These are phyloP conservation scores for Alternaria ventricosa DNA, from an alignment of 2,329 filamentous ascomycete genomes.

Conservation along the genomic window DNA sequence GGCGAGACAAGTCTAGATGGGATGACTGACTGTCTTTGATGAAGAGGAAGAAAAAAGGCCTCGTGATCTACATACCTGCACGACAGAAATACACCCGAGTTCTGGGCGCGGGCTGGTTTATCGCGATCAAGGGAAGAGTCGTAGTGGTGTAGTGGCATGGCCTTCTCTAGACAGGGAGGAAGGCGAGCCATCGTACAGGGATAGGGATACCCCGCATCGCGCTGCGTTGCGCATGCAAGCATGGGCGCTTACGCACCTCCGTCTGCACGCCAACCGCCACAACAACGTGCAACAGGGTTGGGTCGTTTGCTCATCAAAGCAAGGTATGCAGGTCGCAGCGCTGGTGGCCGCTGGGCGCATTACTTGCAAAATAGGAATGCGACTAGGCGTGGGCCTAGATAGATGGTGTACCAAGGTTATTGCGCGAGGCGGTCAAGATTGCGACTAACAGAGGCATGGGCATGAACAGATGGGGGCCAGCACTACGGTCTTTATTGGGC, in stretches of 20 bases:
- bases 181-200: background rate
- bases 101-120: background rate
- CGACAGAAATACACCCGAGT: background rate
- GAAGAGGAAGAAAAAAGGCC: background rate
- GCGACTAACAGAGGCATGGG: background rate
- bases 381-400: background rate
- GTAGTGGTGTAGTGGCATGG: background rate
- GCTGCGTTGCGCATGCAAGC: constrained; percentile 1
- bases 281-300: constrained; percentile 15
- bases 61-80: background rate
- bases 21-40: background rate
- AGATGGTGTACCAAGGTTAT: background rate
- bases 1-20: background rate
- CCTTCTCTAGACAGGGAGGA: background rate
- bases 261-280: background rate
- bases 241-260: constrained; percentile 14
- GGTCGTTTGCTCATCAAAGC: background rate
- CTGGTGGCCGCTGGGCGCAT: background rate
- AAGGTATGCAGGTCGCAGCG: background rate
- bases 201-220: background rate
- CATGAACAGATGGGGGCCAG: background rate
- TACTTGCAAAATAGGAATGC: background rate
- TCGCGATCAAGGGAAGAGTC: background rate
- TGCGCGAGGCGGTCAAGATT: constrained; percentile 8
- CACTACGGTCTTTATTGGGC: background rate